Base-by-base conservation (phyloP, 2,329 filamentous ascomycete species). In the Didymella lethalis region DNA sequence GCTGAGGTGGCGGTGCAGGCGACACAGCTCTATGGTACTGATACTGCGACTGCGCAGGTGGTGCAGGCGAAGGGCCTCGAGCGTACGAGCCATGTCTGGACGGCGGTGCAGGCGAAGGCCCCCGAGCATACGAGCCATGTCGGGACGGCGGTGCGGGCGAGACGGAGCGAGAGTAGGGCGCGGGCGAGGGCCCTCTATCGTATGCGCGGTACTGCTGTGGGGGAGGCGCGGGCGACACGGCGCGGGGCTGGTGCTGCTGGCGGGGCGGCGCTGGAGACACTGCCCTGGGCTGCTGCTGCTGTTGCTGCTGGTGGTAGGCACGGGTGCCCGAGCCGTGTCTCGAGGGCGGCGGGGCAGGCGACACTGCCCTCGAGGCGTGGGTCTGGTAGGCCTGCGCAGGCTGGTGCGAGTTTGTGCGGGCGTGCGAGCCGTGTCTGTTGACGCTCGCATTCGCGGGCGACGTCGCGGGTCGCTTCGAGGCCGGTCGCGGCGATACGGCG, bases 401-500 rank as follows among this genome's bases (percentile, higher is more conserved):
- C 43, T 68, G 68, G 29, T 73, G 71, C 14, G 73, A 76, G 8
- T 61, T 53, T 26, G 64, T 69, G 46, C 70, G 67, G 38, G 67
- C 69, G 25, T 68, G 63, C 0, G 67, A 63, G 25, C 59, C 65
- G 45, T 71, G 68, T 18, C 64, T 59, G 44, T 65, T 38, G 11
- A 73, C 69, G 36, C 75, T 75, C 28, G 74, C 71, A 32, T 76
- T 75, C 32, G 73, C 74, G 12, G 79, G 82, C 32, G 78, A 81
- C 40, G 68, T 73, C 46, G 75, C 75, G 31, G 68, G 68, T 25
- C 72, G 64, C 64, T 74, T 64, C 49, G 72, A 60, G 48, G 71
- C 48, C 8, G 74, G 77, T 23, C 76, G 74, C 7, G 80, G 80
- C 38, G 80, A 80, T 4, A 78, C 73, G 31, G 78, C 75, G 52